phyloP scores from a whole-genome alignment of 2,329 filamentous ascomycete species.

The Aureobasidium subglaciale region DNA sequence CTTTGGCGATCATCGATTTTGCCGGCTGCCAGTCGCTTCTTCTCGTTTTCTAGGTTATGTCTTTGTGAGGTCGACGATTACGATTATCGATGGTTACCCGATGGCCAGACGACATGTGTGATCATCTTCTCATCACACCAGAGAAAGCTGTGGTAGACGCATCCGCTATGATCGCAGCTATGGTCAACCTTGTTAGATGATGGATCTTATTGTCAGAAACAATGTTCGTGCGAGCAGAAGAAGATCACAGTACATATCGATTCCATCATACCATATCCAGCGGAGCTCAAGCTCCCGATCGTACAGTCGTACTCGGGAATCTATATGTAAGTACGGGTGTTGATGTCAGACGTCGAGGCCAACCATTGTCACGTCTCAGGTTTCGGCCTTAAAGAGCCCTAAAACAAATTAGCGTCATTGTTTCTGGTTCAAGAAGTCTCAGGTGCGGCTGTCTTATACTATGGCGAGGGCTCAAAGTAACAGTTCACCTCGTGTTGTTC shows the following conservation, averaged over 20 bases:
- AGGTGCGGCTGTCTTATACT: conserved; percentile 7
- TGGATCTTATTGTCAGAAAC: neutral
- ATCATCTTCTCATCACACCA: no score
- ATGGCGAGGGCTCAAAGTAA: conserved; percentile 1
- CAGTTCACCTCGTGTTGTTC: neutral
- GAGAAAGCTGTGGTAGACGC: no score
- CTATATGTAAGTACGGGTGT: neutral
- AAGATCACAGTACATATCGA: neutral
- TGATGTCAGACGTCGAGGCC: conserved; percentile 9
- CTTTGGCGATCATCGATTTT: conserved; percentile 7
- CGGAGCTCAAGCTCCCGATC: neutral
- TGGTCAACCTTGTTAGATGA: neutral
- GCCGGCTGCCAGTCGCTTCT: neutral
- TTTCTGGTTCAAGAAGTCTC: conserved; percentile 2
- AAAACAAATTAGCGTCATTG: conserved; percentile 11
- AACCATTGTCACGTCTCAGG: conserved; percentile 11
- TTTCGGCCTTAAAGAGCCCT: conserved; percentile 8
- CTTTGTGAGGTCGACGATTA: no score
- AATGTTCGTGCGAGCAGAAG: neutral
- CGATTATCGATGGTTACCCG: no score
- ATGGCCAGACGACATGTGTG: no score
- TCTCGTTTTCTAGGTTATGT: neutral
- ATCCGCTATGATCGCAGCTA: neutral
- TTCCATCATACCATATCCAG: neutral
- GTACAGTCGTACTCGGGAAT: neutral